Evolutionary conservation across 495 filamentous ascomycete species (phyloP).

Genomic region (Penicillium odoratum): DNA sequence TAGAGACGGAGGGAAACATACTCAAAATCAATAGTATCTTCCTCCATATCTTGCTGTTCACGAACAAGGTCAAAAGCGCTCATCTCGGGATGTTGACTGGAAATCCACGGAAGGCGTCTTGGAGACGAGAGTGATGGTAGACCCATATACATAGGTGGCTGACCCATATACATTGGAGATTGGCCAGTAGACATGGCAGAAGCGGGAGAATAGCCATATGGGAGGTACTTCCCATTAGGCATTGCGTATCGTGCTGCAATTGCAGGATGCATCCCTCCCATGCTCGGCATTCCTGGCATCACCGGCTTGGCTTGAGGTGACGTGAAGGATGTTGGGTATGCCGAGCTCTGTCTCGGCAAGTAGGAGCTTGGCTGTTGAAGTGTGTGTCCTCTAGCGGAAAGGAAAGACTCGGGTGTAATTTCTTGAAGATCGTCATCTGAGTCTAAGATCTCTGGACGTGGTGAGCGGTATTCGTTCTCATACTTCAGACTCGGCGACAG

Average conservation of each 20-base stretch:
- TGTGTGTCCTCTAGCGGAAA: background rate
- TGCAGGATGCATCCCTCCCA: background rate
- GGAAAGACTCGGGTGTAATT: constrained; percentile 17
- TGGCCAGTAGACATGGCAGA: background rate
- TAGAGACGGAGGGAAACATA: constrained; percentile 6
- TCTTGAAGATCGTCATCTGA: constrained; percentile 27
- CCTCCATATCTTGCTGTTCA: constrained; percentile 22
- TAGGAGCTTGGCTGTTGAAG: background rate
- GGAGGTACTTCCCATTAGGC: background rate
- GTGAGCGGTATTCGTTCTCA: constrained; percentile 1
- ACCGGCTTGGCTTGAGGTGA: background rate
- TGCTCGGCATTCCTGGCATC: background rate
- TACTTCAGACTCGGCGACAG: background rate
- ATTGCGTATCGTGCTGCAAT: background rate
- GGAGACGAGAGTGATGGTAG: background rate
- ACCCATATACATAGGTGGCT: background rate
- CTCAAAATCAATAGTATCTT: constrained; percentile 20
- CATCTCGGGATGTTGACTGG: constrained; percentile 4
- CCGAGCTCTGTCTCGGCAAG: background rate
- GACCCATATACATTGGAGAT: no score
- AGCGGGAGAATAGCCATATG: background rate
- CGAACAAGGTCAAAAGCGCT: constrained; percentile 21
- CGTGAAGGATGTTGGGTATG: background rate
- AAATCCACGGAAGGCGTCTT: constrained; percentile 17
- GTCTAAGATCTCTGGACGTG: background rate